Evolutionary conservation across 768 basidiomycete species (phyloP), one percentile per base, ranked within the genome.

Genomic region (Psilocybe subaeruginosa): DNA sequence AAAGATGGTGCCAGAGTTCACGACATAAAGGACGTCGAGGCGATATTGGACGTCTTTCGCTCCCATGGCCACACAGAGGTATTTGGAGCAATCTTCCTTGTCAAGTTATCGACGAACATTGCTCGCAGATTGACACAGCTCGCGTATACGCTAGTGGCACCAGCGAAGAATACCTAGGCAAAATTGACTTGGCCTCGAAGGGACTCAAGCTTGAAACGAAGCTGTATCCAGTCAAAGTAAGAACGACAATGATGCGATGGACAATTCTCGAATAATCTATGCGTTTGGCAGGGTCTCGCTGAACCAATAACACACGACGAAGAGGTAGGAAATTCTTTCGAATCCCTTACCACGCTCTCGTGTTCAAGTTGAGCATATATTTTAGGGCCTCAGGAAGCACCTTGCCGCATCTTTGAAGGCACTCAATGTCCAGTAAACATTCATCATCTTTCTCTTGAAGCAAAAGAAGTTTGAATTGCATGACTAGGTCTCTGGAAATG

Each of bases 191-290:
- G 76, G 74, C 82, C 61, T 70, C 73, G 37, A 78, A 83, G 33
- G 85, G 84, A 0, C 65, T 88, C 31, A 78, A 78, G 59, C 73
- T 89, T 47, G 86, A 87, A 49, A 89, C 86, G 1, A 90, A 90
- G 69, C 79, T 85, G 8, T 80, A 80, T 61, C 85, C 86, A 0
- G 70, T 61, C 49, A 58, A 64, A 11, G 75, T 76, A 45, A 39
- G 56, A 57, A 3, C 30, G 16, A 31, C 4, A 31, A 17, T 6
- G 45, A 43, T 46, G 6, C 29, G 23, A 19, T 12, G 39, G 5
- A 17, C 23, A 29, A n/a, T 17, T n/a, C 46, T 29, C 2, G 23
- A 23, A 9, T 57, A 6, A 39, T 8, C 43, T 30, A 8, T 27
- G 35, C 14, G 14, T 14, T 37, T 30, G 27, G 17, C 14, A 62